Conservation (phyloP, 2,329 filamentous ascomycete species). For the Ceratocystis alfenasii region DNA sequence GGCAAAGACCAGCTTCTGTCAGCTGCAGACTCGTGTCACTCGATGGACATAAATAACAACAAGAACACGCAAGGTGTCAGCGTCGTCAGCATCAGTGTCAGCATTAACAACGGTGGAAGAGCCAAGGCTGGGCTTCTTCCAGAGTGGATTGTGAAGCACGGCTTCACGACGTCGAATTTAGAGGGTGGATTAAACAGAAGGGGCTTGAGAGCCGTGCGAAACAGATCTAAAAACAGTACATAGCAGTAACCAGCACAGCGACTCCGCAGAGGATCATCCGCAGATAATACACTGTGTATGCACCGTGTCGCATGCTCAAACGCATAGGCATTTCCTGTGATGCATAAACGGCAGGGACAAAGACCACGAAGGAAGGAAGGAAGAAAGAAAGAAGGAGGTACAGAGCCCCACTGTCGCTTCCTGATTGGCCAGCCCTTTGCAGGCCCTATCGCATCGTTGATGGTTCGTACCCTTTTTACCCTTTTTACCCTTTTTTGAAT, state of each 20-base stretch:
- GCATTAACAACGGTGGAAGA: not conserved
- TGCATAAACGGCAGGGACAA: constrained; percentile 1
- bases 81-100: not conserved
- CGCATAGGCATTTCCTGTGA: not conserved
- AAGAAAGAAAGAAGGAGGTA: constrained; percentile 7
- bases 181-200: not conserved
- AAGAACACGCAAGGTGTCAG: not conserved
- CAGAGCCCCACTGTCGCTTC: not conserved
- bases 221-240: not conserved
- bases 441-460: not conserved
- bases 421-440: constrained; percentile 4
- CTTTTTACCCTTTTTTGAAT: not conserved
- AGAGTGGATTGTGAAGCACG: not conserved
- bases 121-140: not conserved
- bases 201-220: not conserved
- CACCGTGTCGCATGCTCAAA: not conserved
- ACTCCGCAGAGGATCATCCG: too few relatives aligned
- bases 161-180: constrained; percentile 10
- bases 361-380: constrained; percentile 13
- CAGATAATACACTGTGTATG: not conserved
- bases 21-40: not conserved
- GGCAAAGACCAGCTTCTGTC: not conserved
- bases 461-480: not conserved
- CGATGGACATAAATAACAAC: not conserved
- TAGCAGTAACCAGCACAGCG: not conserved